Evolutionary conservation across 2,329 filamentous ascomycete genomes (phyloP).

Genomic region (Sclerotinia subarctica): DNA sequence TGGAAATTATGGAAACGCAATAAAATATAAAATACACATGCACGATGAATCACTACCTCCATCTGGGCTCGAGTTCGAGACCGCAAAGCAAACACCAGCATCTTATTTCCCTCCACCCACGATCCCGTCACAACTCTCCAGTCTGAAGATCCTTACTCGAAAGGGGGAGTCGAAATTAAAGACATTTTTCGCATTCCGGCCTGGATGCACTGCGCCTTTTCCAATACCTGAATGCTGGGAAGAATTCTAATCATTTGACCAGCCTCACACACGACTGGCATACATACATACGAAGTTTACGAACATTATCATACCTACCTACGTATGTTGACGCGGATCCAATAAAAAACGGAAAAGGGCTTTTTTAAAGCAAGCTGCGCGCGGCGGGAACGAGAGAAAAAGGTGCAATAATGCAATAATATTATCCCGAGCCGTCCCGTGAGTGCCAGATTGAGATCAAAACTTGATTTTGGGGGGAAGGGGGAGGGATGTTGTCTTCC

Average conservation of each 20-base stretch:
- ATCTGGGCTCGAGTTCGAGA: neutral
- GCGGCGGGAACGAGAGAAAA: neutral
- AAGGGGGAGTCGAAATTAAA: neutral
- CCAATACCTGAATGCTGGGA: constrained; percentile 15
- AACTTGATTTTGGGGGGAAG: neutral
- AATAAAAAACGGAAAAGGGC: neutral
- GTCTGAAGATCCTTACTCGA: neutral
- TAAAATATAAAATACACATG: neutral
- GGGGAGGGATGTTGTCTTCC: neutral
- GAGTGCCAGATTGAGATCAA: neutral
- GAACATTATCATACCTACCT: neutral
- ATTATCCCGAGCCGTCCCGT: neutral
- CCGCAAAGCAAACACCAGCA: neutral
- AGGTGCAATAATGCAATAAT: neutral
- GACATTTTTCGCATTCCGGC: neutral
- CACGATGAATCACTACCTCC: constrained; percentile 7
- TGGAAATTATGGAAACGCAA: neutral
- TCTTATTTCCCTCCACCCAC: neutral
- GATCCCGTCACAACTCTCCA: neutral
- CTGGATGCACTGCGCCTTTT: constrained; percentile 15
- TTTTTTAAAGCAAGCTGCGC: neutral
- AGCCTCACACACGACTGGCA: neutral
- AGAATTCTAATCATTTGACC: constrained; percentile 10
- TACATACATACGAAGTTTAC: neutral
- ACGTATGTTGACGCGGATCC: neutral